A percentile compares a stretch with the other conserved stretches of the same genome.
phyloP scores from a whole-genome alignment of 148 eudicot species.

The Spergularia bocconei region DNA sequence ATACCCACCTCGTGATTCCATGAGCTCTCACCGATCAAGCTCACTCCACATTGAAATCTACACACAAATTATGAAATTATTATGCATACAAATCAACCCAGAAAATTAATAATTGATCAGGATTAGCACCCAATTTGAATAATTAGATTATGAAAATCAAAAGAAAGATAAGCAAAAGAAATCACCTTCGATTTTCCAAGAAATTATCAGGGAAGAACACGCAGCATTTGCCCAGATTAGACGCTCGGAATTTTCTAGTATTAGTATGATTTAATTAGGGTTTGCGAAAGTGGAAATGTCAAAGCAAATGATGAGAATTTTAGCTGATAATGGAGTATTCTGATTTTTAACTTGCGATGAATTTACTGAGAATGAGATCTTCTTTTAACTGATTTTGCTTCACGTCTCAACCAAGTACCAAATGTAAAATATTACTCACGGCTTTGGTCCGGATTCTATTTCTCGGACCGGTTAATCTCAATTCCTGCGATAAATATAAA shows the following conservation, averaged over 20 bases:
- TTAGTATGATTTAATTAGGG: background rate
- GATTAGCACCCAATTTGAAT: background rate
- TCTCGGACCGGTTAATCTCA: too few relatives aligned
- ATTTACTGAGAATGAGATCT: background rate
- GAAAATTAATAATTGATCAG: background rate
- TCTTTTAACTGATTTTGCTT: too few relatives aligned
- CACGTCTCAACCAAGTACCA: too few relatives aligned
- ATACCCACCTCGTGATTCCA: conserved; percentile 26
- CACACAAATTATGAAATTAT: background rate
- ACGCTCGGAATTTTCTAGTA: background rate
- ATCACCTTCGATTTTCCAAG: too few relatives aligned
- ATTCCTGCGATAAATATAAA: too few relatives aligned
- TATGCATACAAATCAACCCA: background rate
- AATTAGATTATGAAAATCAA: background rate
- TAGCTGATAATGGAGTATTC: background rate
- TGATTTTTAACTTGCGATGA: background rate
- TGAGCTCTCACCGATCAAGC: background rate
- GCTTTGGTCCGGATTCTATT: too few relatives aligned
- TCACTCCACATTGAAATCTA: conserved; percentile 4
- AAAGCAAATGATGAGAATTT: conserved; percentile 8
- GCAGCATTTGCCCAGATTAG: conserved; percentile 5
- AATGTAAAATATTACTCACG: too few relatives aligned
- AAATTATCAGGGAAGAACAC: background rate
- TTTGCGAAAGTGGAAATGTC: background rate
- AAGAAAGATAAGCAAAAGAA: background rate